Conservation (phyloP, 192 early-diverging fungal genomes). For the Diversispora eburnea region DNA sequence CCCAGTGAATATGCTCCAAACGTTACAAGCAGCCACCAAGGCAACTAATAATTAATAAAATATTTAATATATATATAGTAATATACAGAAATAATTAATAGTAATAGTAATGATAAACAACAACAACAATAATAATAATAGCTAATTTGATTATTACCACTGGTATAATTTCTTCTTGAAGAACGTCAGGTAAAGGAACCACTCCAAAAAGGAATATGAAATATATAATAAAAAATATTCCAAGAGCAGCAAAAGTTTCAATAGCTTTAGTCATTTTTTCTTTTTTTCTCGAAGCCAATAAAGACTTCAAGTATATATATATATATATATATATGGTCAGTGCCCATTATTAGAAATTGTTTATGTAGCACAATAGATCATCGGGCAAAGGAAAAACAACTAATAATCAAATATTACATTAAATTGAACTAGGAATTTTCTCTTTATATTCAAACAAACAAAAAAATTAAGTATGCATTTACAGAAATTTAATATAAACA, state of each 20-base stretch:
- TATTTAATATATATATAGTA: background rate
- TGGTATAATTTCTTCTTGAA: constrained; percentile 10
- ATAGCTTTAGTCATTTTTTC: constrained; percentile 10
- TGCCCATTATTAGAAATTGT: too few species aligned
- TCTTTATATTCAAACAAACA: too few species aligned
- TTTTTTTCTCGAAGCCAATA: too few species aligned
- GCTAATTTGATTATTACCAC: background rate
- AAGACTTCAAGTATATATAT: too few species aligned
- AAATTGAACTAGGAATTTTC: too few species aligned
- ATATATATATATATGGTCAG: too few species aligned
- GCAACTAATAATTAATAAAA: constrained; percentile 47
- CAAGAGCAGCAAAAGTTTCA: background rate
- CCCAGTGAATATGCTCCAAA: constrained; percentile 90
- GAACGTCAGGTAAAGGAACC: background rate
- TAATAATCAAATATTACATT: too few species aligned
- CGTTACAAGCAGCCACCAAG: constrained; percentile 72
- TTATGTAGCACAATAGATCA: too few species aligned
- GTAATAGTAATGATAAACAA: background rate
- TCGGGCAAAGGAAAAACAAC: too few species aligned
- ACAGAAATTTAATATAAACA: too few species aligned
- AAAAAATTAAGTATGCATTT: too few species aligned
- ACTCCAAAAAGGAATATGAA: background rate
- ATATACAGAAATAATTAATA: background rate
- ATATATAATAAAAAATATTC: background rate
- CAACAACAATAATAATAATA: background rate